phyloP scores from a whole-genome alignment of 108 stramenopile genomes.

The Pseudonitzschia multistriata region DNA sequence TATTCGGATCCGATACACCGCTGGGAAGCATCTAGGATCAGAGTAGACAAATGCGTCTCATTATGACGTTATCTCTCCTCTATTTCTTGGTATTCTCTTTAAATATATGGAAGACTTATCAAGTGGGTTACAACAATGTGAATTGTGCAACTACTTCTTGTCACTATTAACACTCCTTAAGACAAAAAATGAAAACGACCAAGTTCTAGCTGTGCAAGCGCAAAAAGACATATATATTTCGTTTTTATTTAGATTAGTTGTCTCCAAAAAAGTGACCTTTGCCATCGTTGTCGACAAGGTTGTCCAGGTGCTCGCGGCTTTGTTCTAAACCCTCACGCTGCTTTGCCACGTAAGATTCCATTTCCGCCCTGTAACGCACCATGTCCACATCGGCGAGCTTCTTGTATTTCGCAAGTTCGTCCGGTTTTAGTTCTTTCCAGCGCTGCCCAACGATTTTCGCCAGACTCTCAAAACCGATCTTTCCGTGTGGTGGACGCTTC shows the following conservation, averaged over 20 bases:
- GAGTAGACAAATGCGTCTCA: too few species aligned
- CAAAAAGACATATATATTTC: not conserved
- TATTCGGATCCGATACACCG: too few species aligned
- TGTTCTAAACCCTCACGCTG: constrained; percentile 47
- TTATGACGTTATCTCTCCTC: too few species aligned
- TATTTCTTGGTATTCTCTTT: too few species aligned
- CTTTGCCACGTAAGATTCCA: constrained; percentile 48
- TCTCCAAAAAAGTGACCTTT: constrained; percentile 45
- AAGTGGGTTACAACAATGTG: not conserved
- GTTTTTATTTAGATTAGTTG: not conserved
- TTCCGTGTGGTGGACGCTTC: constrained; percentile 35
- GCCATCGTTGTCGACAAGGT: constrained; percentile 36
- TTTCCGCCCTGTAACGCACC: constrained; percentile 49
- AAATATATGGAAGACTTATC: not conserved
- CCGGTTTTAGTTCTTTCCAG: constrained; percentile 50
- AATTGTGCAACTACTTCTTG: too few species aligned
- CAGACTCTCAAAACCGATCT: constrained; percentile 55
- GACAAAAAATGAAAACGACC: too few species aligned
- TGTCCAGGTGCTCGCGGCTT: constrained; percentile 46
- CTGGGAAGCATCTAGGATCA: too few species aligned
- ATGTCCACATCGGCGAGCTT: constrained; percentile 48
- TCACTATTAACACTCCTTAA: too few species aligned
- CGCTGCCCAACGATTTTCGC: constrained; percentile 52
- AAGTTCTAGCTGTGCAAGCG: not conserved
- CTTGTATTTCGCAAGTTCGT: constrained; percentile 47